These are phyloP conservation scores for Apiotrichum gracile DNA, from an alignment of 1,284 basidiomycete species.

Conservation along the genomic window DNA sequence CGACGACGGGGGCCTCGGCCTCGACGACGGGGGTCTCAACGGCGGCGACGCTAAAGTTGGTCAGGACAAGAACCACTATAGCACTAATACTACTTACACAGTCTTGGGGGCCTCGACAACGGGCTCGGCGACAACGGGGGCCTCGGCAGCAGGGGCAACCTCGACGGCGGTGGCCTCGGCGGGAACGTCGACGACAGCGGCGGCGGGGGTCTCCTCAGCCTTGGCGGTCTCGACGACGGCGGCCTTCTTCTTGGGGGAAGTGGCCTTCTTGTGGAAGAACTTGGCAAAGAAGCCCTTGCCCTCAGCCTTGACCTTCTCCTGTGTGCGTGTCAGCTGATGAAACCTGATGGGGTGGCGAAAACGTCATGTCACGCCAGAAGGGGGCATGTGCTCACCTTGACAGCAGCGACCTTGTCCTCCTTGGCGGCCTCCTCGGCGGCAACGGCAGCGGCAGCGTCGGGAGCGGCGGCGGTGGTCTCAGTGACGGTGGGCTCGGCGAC, in stretches of 20 bases:
- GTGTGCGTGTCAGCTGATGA: not conserved
- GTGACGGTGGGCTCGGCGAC: not conserved
- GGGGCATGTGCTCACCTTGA: conserved; percentile 17
- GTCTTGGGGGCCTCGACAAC: conserved; percentile 26
- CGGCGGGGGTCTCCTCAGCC: conserved; percentile 9
- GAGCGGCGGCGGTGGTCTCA: conserved; percentile 1
- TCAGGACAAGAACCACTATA: not conserved
- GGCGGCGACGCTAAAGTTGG: not conserved
- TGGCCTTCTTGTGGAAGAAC: conserved; percentile 10
- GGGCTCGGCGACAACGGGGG: conserved; percentile 12
- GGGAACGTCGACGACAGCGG: conserved; percentile 9
- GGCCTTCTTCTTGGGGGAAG: not conserved
- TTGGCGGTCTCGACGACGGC: not conserved
- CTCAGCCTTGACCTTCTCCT: conserved; percentile 17
- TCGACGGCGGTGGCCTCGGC: conserved; percentile 5
- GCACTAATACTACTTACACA: conserved; percentile 20
- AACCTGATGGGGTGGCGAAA: not conserved
- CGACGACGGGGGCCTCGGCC: conserved; percentile 13
- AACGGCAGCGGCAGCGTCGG: conserved; percentile 1
- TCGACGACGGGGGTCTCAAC: conserved; percentile 22
- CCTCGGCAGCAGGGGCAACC: conserved; percentile 12
- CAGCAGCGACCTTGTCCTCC: conserved; percentile 13
- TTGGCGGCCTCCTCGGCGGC: conserved; percentile 13
- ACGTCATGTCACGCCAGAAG: conserved; percentile 9
- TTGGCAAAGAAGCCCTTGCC: conserved; percentile 19